Evolutionary conservation across 2,329 filamentous ascomycete species (phyloP), one percentile per base, ranked within the genome.

Genomic region (Neoscytalidium dimidiatum): DNA sequence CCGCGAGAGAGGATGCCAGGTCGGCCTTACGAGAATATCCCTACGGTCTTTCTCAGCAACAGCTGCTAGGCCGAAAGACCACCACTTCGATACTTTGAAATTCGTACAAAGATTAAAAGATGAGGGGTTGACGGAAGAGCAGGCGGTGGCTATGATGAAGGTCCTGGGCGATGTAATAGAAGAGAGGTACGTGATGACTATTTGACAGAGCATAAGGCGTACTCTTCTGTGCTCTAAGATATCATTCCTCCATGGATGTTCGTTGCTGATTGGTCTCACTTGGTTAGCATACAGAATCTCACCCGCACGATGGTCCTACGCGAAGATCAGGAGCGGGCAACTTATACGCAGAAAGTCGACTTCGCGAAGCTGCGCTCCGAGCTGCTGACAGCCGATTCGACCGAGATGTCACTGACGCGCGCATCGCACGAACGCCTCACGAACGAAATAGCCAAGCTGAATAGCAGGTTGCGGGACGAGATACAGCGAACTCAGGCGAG

Each of bases 111-210:
- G 92, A 61, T 83, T 99, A 44, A 89, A 94, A 77, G 87, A 87
- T 69, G 95, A 99, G 77, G 95, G 95, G 0, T 97, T 98, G 77
- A 97, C 92, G 26, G 94, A 98, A 78, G 91, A 94, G 70, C 95
- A 99, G 79, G 90, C 94, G 2, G 93, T 92, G 28, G 94, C 95
- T n/a, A 95, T 97, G 91, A 98, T 99, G 95, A 92, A 92, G 76
- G 92, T 98, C 6, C 83, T 99, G 43, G 94, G 93, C 79, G 94
- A 98, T 77, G 94, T 98, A 9, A 97, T 99, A 69, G 92, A 98
- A 77, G 95, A 99, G 80, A 96, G 90, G 89, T 90, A 70, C 26
- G 73, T 66, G 33, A 28, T n/a, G n/a, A n/a, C n/a, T n/a, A n/a
- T n/a, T n/a, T n/a, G n/a, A n/a, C n/a, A n/a, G n/a, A n/a, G n/a